Percentiles rank a stretch among this genome's conserved stretches.
phyloP scores from a whole-genome alignment of 1,284 basidiomycete genomes.

The Moesziomyces parantarcticus region DNA sequence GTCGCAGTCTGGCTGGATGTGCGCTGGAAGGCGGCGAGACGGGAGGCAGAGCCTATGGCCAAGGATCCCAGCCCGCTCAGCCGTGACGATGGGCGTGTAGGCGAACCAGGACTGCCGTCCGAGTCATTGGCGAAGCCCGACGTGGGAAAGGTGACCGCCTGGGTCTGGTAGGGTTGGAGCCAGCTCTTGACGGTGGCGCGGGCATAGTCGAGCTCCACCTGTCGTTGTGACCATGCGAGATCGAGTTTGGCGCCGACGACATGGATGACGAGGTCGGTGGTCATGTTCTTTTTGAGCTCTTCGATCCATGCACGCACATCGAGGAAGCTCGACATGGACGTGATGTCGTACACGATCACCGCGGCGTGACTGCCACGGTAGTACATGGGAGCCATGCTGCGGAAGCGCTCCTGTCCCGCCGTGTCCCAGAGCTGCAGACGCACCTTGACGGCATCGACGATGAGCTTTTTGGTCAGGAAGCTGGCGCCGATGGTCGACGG shows the following conservation, averaged over 20 bases:
- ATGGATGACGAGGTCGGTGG: slow-evolving; percentile 82
- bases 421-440: slow-evolving; percentile 88
- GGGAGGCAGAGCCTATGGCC: slow-evolving; percentile 54
- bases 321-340: slow-evolving; percentile 86
- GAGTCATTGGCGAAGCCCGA: not conserved
- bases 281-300: slow-evolving; percentile 82
- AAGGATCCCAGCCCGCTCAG: slow-evolving; percentile 72
- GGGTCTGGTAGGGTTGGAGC: slow-evolving; percentile 70
- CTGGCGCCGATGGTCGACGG: slow-evolving; percentile 90
- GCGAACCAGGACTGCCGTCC: slow-evolving; percentile 24
- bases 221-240: slow-evolving; percentile 69
- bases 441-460: slow-evolving; percentile 86
- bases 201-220: slow-evolving; percentile 80
- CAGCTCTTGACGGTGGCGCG: slow-evolving; percentile 69
- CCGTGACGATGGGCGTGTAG: slow-evolving; percentile 84
- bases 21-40: slow-evolving; percentile 30
- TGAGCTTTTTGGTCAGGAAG: slow-evolving; percentile 93
- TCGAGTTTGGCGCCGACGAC: slow-evolving; percentile 91
- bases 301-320: slow-evolving; percentile 94
- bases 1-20: not conserved
- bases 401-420: slow-evolving; percentile 92
- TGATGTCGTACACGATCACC: slow-evolving; percentile 96
- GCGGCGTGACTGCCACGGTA: slow-evolving; percentile 98
- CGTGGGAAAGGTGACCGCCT: not conserved
- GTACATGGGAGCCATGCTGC: slow-evolving; percentile 98